These are phyloP conservation scores for Pleoardoris graminearum DNA, from an alignment of 2,329 filamentous ascomycete genomes.

Conservation along the genomic window DNA sequence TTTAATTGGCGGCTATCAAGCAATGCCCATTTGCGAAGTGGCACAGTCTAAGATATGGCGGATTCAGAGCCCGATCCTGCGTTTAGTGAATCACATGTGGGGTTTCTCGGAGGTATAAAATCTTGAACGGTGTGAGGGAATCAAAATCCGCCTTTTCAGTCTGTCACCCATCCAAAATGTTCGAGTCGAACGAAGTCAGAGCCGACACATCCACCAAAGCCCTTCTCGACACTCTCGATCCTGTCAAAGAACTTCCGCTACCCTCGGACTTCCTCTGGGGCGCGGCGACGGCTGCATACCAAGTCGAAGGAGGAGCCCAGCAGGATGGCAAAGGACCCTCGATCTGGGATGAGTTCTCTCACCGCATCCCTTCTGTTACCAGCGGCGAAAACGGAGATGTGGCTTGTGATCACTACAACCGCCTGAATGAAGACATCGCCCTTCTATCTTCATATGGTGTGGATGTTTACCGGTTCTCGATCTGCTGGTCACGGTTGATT, in stretches of 20 bases:
- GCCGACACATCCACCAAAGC: neutral
- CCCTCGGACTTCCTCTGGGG: constrained; percentile 48
- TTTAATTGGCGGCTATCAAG: constrained; percentile 1
- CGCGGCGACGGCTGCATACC: constrained; percentile 45
- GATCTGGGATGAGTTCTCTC: constrained; percentile 49
- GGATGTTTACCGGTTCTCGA: constrained; percentile 19
- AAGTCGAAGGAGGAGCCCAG: constrained; percentile 50
- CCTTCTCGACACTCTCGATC: neutral
- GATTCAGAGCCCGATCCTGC: neutral
- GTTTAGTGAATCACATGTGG: neutral
- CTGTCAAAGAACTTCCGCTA: constrained; percentile 20
- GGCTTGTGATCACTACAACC: constrained; percentile 44
- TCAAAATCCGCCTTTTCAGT: neutral
- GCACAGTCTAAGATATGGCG: neutral
- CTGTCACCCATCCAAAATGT: neutral
- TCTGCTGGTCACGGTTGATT: constrained; percentile 21
- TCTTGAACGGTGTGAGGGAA: neutral
- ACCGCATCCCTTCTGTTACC: constrained; percentile 68
- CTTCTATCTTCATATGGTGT: constrained; percentile 18
- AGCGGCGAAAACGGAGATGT: constrained; percentile 46
- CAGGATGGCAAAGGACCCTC: constrained; percentile 48
- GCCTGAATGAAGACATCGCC: constrained; percentile 50
- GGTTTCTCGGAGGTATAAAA: constrained; percentile 4
- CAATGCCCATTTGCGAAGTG: neutral
- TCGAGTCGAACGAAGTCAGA: constrained; percentile 7